phyloP scores from a whole-genome alignment of 2,329 filamentous ascomycete genomes.

The Diaporthe vexans region DNA sequence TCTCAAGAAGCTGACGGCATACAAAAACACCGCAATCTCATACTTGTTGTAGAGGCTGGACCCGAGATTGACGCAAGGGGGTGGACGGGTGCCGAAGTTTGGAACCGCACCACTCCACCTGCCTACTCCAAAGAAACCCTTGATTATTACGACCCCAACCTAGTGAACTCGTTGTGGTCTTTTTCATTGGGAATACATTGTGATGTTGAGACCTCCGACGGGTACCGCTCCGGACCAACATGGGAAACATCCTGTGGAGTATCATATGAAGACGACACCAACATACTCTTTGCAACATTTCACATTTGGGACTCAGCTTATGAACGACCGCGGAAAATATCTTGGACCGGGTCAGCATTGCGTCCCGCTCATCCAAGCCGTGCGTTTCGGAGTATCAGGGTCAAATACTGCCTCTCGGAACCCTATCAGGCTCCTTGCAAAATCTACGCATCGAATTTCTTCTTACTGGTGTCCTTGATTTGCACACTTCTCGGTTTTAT shows the following conservation, averaged over 20 bases:
- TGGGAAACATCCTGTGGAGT: no score
- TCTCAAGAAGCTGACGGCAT: accelerated
- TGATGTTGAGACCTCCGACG: no score
- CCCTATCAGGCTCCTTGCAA: neutral
- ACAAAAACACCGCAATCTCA: neutral
- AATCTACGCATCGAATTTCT: neutral
- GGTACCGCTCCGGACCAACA: no score
- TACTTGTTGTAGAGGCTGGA: neutral
- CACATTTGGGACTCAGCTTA: no score
- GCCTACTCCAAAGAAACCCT: neutral
- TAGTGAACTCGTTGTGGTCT: neutral
- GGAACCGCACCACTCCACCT: neutral
- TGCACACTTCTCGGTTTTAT: neutral
- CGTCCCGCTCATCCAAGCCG: no score
- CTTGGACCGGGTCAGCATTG: no score
- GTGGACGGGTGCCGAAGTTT: neutral
- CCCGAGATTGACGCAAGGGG: neutral
- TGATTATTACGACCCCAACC: neutral
- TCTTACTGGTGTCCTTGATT: neutral
- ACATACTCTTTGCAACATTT: no score
- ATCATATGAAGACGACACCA: no score
- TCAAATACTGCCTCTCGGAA: conserved; percentile 1
- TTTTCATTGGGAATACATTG: neutral
- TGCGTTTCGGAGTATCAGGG: no score
- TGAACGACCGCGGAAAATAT: no score